Evolutionary conservation across 345 rosid species (phyloP), one percentile per base, ranked within the genome.

Genomic region (Anastatica hierochuntica): DNA sequence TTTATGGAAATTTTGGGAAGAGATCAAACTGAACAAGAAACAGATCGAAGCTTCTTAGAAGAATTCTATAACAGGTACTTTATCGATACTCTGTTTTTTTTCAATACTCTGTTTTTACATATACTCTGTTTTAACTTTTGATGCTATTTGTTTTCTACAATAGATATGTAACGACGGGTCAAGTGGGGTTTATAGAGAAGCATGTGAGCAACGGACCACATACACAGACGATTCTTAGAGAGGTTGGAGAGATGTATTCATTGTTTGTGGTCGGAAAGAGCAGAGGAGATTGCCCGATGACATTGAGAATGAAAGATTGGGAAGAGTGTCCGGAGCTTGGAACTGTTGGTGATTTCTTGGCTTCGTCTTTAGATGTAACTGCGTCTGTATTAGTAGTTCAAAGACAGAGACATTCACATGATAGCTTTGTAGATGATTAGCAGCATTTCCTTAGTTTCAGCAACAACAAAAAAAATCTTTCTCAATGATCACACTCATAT

Each of bases 321-420:
- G 98, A 90, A 46, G 95, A 92, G 60, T 84, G 94, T 59, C 94
- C 90, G 0, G 95, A 90, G 74, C 83, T 84, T 0, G 94, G 94
- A 2, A 55, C 55, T 4, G 76, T 81, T 2, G 95, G 94, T 1
- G 95, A 90, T 61, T 62, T 84, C 37, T 49, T 82, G 15, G 87
- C 96, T 73, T 84, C 89, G 0, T 50, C 79, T 39, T 53, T 84
- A 42, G 73, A 77, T 44, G 67, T 76, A 30, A 69, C 51, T 33
- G 64, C 84, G 41, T 88, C 88, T 7, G 68, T 90, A 30, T 79
- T 90, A 59, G 77, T 84, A 10, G 75, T 88, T 69, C 96, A 84
- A 58, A 83, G 75, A 58, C 81, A 83, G 15, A 70, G 74, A 38
- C 72, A 59, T 52, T 54, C 67, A 39, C 66, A 61, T 48, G 50